Evolutionary conservation across 148 eudicot genomes (phyloP), one percentile per base, ranked within the genome.

Genomic region (Nyssa sinensis): DNA sequence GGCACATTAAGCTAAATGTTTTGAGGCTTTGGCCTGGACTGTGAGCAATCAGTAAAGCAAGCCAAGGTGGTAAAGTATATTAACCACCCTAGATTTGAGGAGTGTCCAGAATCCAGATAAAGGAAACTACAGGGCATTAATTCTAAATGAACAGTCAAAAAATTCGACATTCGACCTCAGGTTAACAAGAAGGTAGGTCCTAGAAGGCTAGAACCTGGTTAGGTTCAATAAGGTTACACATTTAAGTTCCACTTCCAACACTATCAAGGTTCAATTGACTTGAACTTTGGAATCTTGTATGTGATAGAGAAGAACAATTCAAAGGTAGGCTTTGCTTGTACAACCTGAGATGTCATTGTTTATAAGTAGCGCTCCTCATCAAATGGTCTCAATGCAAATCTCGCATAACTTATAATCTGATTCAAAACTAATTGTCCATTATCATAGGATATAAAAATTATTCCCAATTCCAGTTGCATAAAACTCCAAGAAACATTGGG

Each of bases 391-490:
- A 11, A 55, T 55, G 24, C 59, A 9, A 35, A 5, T 2, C 5
- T 23, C 13, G 5, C 30, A 14, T 25, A 35, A 66, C 53, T 24
- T 27, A 37, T 35, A 35, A 35, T 35, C 11, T 24, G 21, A 39
- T 66, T n/a, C 69, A 55, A 66, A 66, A 66, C 23, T 6, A 66
- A 66, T 35, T 6, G 13, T n/a, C 37, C 47, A 65, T 65, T 35
- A 19, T 49, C 57, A 9, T 17, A 49, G 57, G 16, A 1, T 7
- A 14, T 55, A 55, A 55, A 55, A n/a, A 5, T n/a, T 7, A 13
- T n/a, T 21, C 58, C 17, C 0, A 1, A 14, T 17, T 55, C 59
- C 59, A 55, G 59, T 55, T 55, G 7, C 3, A 55, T 2, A 19
- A 55, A n/a, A 19, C 21, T 4, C 51, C 16, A 13, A 44, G 47